Conservation (phyloP, 2,329 filamentous ascomycete species). For the Clarireedia homoeocarpa region DNA sequence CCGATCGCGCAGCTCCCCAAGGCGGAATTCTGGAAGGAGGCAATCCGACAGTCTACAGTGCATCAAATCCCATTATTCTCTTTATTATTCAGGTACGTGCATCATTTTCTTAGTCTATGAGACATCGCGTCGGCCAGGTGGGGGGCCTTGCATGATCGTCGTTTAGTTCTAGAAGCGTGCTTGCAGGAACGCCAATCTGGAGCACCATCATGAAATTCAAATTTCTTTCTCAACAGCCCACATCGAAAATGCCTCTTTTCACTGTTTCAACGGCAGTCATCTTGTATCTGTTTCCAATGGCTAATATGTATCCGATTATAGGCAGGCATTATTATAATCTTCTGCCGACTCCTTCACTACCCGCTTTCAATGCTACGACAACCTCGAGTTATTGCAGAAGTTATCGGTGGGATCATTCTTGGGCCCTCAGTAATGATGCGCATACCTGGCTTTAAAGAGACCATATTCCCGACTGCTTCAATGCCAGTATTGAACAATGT, state of each 20-base stretch:
- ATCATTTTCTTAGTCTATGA: neutral
- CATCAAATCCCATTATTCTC: conserved; percentile 56
- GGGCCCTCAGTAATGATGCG: conserved; percentile 84
- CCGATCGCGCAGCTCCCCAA: conserved; percentile 34
- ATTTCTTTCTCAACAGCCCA: neutral
- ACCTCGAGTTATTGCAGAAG: conserved; percentile 76
- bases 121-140: neutral
- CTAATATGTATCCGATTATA: conserved; percentile 28
- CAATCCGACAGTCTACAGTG: conserved; percentile 53
- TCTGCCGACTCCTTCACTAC: conserved; percentile 67
- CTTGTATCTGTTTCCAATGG: neutral
- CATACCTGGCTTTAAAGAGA: conserved; percentile 66
- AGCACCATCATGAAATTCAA: neutral
- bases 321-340: conserved; percentile 65
- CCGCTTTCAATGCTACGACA: conserved; percentile 71
- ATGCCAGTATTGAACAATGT: conserved; percentile 70
- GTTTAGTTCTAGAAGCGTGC: neutral
- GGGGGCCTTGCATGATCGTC: neutral
- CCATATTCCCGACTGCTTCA: conserved; percentile 70
- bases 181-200: neutral
- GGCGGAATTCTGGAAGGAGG: conserved; percentile 56
- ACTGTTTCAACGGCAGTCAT: neutral
- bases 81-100: conserved; percentile 59
- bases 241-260: neutral
- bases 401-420: conserved; percentile 75